Percentiles rank a stretch among this genome's conserved stretches.
These are phyloP conservation scores for Sporothrix luriei DNA, from an alignment of 2,329 filamentous ascomycete genomes.

Conservation along the genomic window DNA sequence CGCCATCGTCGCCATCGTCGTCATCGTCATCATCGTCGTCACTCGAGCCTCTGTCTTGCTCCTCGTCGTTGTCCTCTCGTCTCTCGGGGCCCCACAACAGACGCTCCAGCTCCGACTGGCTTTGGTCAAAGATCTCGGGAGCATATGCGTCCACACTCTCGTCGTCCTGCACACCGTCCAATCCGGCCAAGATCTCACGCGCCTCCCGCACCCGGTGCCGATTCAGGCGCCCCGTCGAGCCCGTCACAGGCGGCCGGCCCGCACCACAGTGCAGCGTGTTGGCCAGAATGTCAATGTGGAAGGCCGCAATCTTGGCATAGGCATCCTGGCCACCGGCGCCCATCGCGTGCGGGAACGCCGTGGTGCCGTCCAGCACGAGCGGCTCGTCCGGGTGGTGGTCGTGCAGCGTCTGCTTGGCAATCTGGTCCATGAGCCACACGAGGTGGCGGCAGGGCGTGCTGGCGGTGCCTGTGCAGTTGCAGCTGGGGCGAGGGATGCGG, in stretches of 20 bases:
- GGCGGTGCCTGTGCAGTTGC: constrained; percentile 47
- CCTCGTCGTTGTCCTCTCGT: constrained; percentile 31
- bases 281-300: constrained; percentile 56
- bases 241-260: constrained; percentile 38
- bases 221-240: constrained; percentile 36
- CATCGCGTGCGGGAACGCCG: constrained; percentile 39
- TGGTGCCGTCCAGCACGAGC: constrained; percentile 43
- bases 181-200: constrained; percentile 50
- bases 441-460: constrained; percentile 53
- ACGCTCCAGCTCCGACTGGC: constrained; percentile 29
- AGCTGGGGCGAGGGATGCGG: constrained; percentile 48
- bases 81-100: constrained; percentile 29
- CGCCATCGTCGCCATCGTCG: not conserved
- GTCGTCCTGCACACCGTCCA: constrained; percentile 45
- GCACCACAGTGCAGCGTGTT: constrained; percentile 56
- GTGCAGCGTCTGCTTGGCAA: constrained; percentile 53
- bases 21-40: not conserved
- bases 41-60: constrained; percentile 31
- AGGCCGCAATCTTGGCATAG: constrained; percentile 53
- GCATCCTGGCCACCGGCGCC: constrained; percentile 22
- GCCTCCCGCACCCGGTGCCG: constrained; percentile 52
- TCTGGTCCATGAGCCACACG: constrained; percentile 58
- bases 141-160: constrained; percentile 48
- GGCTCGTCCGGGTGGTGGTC: constrained; percentile 46
- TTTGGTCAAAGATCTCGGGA: constrained; percentile 49